phyloP scores from a whole-genome alignment of 2,329 filamentous ascomycete genomes.

The Aaosphaeria arxii region DNA sequence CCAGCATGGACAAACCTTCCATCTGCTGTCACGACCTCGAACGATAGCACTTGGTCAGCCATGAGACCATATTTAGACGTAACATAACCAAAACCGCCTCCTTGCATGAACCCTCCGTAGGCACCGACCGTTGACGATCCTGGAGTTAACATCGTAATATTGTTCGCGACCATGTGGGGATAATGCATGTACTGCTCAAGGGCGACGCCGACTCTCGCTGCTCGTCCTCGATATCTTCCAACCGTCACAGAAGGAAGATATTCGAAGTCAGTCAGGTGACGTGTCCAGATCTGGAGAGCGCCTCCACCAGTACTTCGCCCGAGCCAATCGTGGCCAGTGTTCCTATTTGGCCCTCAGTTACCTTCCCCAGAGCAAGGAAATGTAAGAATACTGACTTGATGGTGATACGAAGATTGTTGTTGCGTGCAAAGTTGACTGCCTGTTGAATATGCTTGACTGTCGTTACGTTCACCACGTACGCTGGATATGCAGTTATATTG shows the following conservation, averaged over 20 bases:
- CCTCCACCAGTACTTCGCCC: conserved; percentile 25
- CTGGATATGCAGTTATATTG: conserved; percentile 17
- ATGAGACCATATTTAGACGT: conserved; percentile 41
- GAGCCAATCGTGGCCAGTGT: conserved; percentile 28
- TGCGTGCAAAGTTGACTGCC: conserved; percentile 28
- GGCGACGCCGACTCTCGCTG: conserved; percentile 20
- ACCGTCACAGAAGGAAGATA: conserved; percentile 16
- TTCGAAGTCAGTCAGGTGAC: conserved; percentile 22
- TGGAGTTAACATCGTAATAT: conserved; percentile 19
- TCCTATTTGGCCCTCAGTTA: conserved; percentile 12
- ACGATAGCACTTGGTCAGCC: conserved; percentile 22
- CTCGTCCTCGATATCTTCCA: conserved; percentile 21
- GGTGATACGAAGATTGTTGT: conserved; percentile 26
- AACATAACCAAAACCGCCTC: conserved; percentile 52
- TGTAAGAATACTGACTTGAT: conserved; percentile 18
- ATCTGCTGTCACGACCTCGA: conserved; percentile 23
- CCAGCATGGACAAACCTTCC: conserved; percentile 22
- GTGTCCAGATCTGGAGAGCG: conserved; percentile 24
- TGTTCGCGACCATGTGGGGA: conserved; percentile 13
- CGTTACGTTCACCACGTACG: conserved; percentile 22
- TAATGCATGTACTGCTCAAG: conserved; percentile 22
- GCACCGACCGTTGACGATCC: conserved; percentile 46
- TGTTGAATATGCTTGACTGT: conserved; percentile 23
- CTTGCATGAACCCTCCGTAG: conserved; percentile 37
- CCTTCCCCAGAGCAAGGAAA: neutral